Evolutionary conservation across 805 yeast genomes (phyloP).

Genomic region (Blastobotrys parvus): DNA sequence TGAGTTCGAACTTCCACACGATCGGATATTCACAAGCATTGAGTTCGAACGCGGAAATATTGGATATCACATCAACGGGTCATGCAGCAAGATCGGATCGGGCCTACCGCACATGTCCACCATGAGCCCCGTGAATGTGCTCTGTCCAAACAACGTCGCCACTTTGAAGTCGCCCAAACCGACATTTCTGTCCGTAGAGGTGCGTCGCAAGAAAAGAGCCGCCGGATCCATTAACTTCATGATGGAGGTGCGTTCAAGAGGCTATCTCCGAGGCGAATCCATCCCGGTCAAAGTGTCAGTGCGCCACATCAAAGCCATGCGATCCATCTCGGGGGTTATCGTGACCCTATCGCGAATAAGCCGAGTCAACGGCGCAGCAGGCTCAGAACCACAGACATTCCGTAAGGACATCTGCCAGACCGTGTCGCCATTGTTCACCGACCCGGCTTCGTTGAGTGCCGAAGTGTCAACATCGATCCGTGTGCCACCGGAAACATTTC

Average conservation of each 20-base stretch:
- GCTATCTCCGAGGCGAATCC: conserved; percentile 70
- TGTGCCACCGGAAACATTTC: conserved; percentile 80
- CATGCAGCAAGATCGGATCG: conserved; percentile 17
- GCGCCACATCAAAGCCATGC: conserved; percentile 61
- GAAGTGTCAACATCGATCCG: conserved; percentile 54
- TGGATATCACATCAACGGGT: conserved; percentile 50
- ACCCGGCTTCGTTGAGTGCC: conserved; percentile 50
- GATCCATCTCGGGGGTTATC: conserved; percentile 64
- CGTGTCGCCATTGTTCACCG: conserved; percentile 69
- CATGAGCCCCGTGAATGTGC: conserved; percentile 50
- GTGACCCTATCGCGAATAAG: conserved; percentile 76
- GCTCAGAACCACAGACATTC: conserved; percentile 50
- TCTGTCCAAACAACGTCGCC: conserved; percentile 70
- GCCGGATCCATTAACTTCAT: conserved; percentile 31
- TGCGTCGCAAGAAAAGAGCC: conserved; percentile 35
- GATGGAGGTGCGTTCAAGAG: conserved; percentile 49
- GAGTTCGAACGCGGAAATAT: conserved; percentile 85
- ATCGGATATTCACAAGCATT: conserved; percentile 62
- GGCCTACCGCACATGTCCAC: conserved; percentile 26
- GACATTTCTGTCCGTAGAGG: conserved; percentile 53
- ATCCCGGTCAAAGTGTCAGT: conserved; percentile 64
- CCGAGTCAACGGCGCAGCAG: conserved; percentile 51
- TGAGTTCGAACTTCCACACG: conserved; percentile 68
- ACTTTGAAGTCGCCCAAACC: conserved; percentile 58
- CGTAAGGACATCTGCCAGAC: conserved; percentile 78